These are phyloP conservation scores for Biscogniauxia sp. DNA, from an alignment of 2,329 filamentous ascomycete genomes.

Conservation along the genomic window DNA sequence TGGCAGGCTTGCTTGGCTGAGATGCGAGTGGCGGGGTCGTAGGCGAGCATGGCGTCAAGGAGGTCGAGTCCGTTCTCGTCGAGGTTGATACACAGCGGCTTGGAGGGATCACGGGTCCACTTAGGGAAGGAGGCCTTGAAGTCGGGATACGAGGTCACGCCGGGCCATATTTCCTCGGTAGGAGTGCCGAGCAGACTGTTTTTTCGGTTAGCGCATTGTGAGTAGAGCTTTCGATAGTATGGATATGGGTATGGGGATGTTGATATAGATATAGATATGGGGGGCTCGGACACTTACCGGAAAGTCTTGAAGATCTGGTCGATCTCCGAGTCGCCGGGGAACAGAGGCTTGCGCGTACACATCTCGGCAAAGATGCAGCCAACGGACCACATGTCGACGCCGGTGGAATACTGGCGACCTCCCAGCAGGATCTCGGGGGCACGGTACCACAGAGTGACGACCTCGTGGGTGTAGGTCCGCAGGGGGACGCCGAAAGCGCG, in stretches of 20 bases:
- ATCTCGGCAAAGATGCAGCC: slow-evolving; percentile 96
- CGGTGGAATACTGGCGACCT: slow-evolving; percentile 88
- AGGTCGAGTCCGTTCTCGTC: slow-evolving; percentile 71
- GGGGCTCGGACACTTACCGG: slow-evolving; percentile 56
- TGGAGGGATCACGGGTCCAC: slow-evolving; percentile 71
- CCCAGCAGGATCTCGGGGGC: slow-evolving; percentile 87
- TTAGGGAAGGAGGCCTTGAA: slow-evolving; percentile 92
- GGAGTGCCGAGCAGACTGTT: slow-evolving; percentile 75
- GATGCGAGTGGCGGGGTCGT: slow-evolving; percentile 82
- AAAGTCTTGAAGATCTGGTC: slow-evolving; percentile 96
- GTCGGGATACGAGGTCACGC: slow-evolving; percentile 91
- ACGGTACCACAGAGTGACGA: slow-evolving; percentile 92
- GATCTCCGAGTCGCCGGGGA: slow-evolving; percentile 90
- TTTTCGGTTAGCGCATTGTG: too few relatives aligned
- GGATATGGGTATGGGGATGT: too few relatives aligned
- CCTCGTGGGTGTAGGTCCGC: slow-evolving; percentile 91
- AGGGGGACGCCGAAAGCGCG: slow-evolving; percentile 88
- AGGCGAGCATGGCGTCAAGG: slow-evolving; percentile 70
- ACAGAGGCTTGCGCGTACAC: slow-evolving; percentile 90
- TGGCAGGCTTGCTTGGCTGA: slow-evolving; percentile 84
- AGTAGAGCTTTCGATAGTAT: too few relatives aligned
- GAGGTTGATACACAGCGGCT: slow-evolving; percentile 67
- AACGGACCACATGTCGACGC: slow-evolving; percentile 94
- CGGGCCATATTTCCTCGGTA: slow-evolving; percentile 78
- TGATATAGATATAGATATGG: too few relatives aligned